These are phyloP conservation scores for Globisporangium radiosum DNA, from an alignment of 352 stramenopile genomes.

Conservation along the genomic window DNA sequence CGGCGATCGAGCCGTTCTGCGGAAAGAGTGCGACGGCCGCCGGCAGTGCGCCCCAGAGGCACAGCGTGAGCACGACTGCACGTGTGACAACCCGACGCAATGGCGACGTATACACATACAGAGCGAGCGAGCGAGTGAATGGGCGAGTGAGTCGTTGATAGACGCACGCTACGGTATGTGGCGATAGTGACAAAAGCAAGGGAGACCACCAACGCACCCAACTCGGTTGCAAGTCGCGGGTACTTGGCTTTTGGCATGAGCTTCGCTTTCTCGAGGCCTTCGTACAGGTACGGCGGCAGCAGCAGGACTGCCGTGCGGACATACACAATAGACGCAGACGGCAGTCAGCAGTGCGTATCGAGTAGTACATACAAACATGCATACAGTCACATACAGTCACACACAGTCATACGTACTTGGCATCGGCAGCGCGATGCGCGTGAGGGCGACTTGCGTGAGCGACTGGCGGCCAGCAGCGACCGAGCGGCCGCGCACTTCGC, in stretches of 20 bases:
- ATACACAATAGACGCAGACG: too few species aligned
- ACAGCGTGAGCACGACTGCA: conserved; percentile 52
- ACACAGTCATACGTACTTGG: conserved; percentile 40
- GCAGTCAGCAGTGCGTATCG: too few species aligned
- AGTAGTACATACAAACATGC: too few species aligned
- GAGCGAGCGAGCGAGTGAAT: neutral
- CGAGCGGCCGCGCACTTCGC: conserved; percentile 70
- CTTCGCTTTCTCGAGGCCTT: conserved; percentile 66
- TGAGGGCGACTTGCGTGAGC: conserved; percentile 74
- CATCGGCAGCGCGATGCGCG: conserved; percentile 69
- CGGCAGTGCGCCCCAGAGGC: conserved; percentile 73
- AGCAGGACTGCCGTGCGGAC: conserved; percentile 45
- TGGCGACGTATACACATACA: neutral
- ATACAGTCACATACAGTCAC: neutral
- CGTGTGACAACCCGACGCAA: neutral
- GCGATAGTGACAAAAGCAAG: neutral
- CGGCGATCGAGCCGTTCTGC: conserved; percentile 66
- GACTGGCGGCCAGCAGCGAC: conserved; percentile 73
- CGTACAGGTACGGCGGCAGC: conserved; percentile 75
- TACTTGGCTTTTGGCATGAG: conserved; percentile 67
- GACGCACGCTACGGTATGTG: too few species aligned
- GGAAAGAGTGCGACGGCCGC: conserved; percentile 76
- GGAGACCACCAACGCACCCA: conserved; percentile 31
- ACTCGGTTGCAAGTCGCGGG: conserved; percentile 67
- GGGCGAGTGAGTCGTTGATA: too few species aligned